Base-by-base conservation (phyloP, 306 rosid genomes). In the Hippophae tibetana region DNA sequence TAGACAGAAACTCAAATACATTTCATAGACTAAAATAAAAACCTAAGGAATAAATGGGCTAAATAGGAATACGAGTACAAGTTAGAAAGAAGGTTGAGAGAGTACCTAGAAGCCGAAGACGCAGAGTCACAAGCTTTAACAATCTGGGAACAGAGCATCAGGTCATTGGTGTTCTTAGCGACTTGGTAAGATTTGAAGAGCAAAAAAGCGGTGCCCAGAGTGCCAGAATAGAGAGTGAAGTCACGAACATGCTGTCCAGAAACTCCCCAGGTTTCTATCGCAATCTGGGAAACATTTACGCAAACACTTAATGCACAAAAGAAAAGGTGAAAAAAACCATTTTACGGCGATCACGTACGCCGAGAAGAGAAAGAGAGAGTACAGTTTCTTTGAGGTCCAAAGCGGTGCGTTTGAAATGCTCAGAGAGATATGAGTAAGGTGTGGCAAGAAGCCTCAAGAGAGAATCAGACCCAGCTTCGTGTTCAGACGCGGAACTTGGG, bases 301-400 rank as follows among this genome's bases (percentile, higher is more conserved):
- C 79, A 72, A 56, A 74, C 78, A 70, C 25, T 52, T 52, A 23
- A 69, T 67, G 72, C 18, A 59, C 70, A 48, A 14, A 23, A 0
- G 2, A 12, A 8, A 25, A 23, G 18, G 14, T 1, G 10, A 10
- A 48, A 10, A 48, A 13, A 6, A 3, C 3, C 14, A 5, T 3
- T 14, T 11, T 7, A 40, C 43, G 49, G 48, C 60, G 63, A 55
- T 9, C 38, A n/a, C 9, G 25, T 9, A 1, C 10, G 42, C 50
- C 26, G 57, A 5, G 27, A 38, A 62, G 9, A 8, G 46, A 12
- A 10, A 66, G 47, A 61, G 52, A 52, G 70, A 31, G 61, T 73
- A 82, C 85, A 66, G 87, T 75, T 78, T 87, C 85, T 76, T 82
- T 84, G 58, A 82, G 89, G 80, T 84, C 95, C 68, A 84, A 66